Percentiles rank a stretch among this genome's conserved stretches.
phyloP scores from a whole-genome alignment of 75 land plant species.

The Picea glauca region DNA sequence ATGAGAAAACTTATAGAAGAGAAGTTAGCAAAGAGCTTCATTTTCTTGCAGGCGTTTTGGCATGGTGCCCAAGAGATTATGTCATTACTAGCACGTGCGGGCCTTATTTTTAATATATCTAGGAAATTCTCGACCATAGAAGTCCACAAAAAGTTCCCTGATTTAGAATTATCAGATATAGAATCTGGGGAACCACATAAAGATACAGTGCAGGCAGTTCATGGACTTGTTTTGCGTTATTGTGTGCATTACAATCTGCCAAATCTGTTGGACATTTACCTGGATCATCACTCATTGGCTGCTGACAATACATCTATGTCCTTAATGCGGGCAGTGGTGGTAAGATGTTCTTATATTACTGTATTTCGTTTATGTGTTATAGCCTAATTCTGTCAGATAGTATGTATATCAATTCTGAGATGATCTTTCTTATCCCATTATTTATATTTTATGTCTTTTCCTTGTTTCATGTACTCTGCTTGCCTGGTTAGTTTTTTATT shows the following conservation, averaged over 20 bases:
- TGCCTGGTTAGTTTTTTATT: too few relatives aligned
- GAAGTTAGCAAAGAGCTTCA: constrained; percentile 65
- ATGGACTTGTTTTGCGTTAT: constrained; percentile 67
- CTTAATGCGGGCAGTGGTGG: constrained; percentile 61
- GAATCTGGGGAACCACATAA: constrained; percentile 15
- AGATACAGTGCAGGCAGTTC: constrained; percentile 55
- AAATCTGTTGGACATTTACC: constrained; percentile 75
- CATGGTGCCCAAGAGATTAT: constrained; percentile 61
- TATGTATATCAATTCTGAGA: background rate
- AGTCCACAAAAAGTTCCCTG: constrained; percentile 15
- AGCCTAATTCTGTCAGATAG: background rate
- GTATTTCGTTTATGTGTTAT: background rate
- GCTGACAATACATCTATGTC: constrained; percentile 43
- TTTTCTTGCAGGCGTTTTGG: constrained; percentile 74
- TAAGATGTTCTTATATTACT: constrained; percentile 30
- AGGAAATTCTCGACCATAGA: constrained; percentile 10
- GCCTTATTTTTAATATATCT: constrained; percentile 33
- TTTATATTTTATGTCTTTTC: too few relatives aligned
- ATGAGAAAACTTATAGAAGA: constrained; percentile 64
- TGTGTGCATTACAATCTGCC: constrained; percentile 64
- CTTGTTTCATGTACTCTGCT: too few relatives aligned
- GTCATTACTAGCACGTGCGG: constrained; percentile 58
- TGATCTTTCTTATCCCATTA: background rate
- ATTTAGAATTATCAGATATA: constrained; percentile 10
- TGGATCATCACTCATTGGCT: constrained; percentile 63